These are phyloP conservation scores for Staphylotrichum longicolle DNA, from an alignment of 495 filamentous ascomycete genomes.

Conservation along the genomic window DNA sequence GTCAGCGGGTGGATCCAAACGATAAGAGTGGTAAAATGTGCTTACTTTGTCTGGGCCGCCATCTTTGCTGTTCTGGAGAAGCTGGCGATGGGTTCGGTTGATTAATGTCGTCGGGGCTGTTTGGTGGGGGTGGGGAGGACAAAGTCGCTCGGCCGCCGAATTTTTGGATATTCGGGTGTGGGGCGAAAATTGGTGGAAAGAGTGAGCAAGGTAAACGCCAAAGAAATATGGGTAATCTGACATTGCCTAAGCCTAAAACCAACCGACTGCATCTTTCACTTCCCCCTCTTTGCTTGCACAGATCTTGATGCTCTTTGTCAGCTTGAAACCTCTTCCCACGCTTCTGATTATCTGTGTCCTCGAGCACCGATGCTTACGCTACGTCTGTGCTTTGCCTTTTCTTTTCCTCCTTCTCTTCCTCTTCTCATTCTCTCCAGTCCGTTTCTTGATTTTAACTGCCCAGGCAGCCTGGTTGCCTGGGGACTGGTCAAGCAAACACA, in stretches of 20 bases:
- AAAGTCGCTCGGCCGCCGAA: slow-evolving; percentile 21
- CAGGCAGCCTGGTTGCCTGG: no score
- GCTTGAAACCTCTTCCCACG: no score
- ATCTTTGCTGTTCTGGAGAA: slow-evolving; percentile 20
- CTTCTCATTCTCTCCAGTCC: no score
- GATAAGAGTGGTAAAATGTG: not conserved
- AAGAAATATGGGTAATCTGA: not conserved
- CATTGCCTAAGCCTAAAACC: not conserved
- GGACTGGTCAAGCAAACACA: no score
- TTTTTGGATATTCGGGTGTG: slow-evolving; percentile 41
- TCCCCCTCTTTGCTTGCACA: no score
- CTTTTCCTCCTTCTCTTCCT: no score
- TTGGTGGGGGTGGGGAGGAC: slow-evolving; percentile 33
- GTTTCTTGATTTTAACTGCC: no score
- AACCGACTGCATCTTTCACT: no score
- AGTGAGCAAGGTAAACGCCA: not conserved
- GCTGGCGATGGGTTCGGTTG: not conserved
- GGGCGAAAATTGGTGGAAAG: slow-evolving; percentile 34
- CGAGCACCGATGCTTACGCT: no score
- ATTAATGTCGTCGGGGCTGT: slow-evolving; percentile 13
- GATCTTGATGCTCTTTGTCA: no score
- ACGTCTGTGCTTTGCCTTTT: no score
- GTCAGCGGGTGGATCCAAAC: slow-evolving; percentile 12
- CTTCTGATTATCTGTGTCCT: no score
- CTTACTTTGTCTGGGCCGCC: slow-evolving; percentile 34